These are phyloP conservation scores for Gelatoporia subvermispora DNA, from an alignment of 768 basidiomycete genomes.

Conservation along the genomic window DNA sequence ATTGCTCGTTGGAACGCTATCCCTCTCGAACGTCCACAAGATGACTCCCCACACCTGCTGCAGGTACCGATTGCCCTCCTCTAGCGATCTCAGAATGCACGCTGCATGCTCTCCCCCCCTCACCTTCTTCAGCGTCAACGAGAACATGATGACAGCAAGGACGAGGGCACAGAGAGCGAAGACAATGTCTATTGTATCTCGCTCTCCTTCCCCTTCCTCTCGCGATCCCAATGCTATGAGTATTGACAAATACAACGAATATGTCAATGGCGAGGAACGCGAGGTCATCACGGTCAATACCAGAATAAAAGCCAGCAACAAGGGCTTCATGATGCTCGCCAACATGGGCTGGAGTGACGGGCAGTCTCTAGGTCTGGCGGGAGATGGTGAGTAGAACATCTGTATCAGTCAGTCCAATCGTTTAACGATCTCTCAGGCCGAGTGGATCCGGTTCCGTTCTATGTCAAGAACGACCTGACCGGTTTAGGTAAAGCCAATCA, in stretches of 20 bases:
- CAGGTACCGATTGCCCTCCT: constrained; percentile 75
- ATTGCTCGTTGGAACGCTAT: constrained; percentile 75
- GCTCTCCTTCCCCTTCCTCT: constrained; percentile 66
- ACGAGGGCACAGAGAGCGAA: constrained; percentile 62
- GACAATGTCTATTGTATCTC: constrained; percentile 67
- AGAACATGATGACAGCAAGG: constrained; percentile 25
- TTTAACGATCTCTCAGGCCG: constrained; percentile 45
- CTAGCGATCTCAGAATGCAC: constrained; percentile 34
- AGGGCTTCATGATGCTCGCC: constrained; percentile 73
- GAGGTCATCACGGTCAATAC: constrained; percentile 81
- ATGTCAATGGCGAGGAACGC: constrained; percentile 38
- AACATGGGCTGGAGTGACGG: constrained; percentile 85
- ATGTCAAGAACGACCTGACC: constrained; percentile 70
- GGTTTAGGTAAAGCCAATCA: constrained; percentile 77
- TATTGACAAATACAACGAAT: constrained; percentile 61
- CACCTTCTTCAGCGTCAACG: constrained; percentile 59
- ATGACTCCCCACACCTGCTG: constrained; percentile 20
- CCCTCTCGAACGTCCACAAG: constrained; percentile 36
- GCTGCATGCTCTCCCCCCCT: constrained; percentile 45
- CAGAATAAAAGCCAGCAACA: constrained; percentile 72
- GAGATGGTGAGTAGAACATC: constrained; percentile 50
- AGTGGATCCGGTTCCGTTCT: constrained; percentile 79
- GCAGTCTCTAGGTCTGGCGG: constrained; percentile 68
- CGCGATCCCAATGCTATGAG: constrained; percentile 41
- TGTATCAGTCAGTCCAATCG: background rate